These are phyloP conservation scores for Penicillium sp. DNA, from an alignment of 2,329 filamentous ascomycete species.

Conservation along the genomic window DNA sequence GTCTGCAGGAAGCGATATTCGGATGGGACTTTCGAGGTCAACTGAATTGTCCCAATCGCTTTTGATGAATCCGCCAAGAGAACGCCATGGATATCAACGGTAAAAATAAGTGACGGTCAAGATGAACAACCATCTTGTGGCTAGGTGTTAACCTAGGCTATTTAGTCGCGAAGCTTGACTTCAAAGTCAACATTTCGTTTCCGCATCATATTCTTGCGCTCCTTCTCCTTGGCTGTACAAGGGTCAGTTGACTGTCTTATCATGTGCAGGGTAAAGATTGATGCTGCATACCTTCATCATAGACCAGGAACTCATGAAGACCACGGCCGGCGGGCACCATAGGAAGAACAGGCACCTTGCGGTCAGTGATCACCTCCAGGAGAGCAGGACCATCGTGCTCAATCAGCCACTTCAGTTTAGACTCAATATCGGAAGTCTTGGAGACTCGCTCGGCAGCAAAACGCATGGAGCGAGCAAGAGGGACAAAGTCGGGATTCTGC, in stretches of 20 bases:
- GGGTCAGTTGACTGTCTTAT: constrained; percentile 8
- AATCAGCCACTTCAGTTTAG: constrained; percentile 80
- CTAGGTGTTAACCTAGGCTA: no score
- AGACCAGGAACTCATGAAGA: constrained; percentile 88
- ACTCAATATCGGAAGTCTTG: constrained; percentile 70
- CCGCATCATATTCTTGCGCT: constrained; percentile 61
- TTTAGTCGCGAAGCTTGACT: constrained; percentile 20
- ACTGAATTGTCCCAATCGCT: constrained; percentile 24
- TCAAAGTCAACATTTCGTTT: constrained; percentile 46
- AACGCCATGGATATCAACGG: constrained; percentile 43
- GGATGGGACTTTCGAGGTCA: constrained; percentile 8
- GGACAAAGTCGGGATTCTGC: constrained; percentile 92
- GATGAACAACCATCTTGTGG: constrained; percentile 13
- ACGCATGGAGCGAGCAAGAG: constrained; percentile 85
- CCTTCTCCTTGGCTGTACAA: constrained; percentile 58
- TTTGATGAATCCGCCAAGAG: constrained; percentile 34
- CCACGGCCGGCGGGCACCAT: constrained; percentile 89
- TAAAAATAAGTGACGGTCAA: constrained; percentile 26
- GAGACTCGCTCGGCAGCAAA: constrained; percentile 66
- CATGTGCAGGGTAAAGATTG: constrained; percentile 1
- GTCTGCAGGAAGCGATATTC: constrained; percentile 6
- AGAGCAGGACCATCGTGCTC: constrained; percentile 84
- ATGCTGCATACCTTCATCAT: constrained; percentile 63
- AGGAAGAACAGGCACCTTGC: constrained; percentile 75
- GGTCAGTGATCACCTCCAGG: constrained; percentile 84